Conservation (phyloP, 192 early-diverging fungal species). For the Diversispora epigaea region DNA sequence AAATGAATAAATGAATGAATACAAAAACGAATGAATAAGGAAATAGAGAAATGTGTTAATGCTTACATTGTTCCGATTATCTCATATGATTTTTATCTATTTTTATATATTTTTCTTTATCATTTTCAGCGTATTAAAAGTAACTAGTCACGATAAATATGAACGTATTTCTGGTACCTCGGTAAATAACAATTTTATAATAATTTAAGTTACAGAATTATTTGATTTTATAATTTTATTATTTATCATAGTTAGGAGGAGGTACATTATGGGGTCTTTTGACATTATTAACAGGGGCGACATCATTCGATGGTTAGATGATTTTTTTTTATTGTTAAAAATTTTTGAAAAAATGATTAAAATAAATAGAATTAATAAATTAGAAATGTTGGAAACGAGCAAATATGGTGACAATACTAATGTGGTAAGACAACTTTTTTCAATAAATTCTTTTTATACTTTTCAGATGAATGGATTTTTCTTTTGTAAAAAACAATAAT, state of each 20-base stretch:
- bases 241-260: constrained; percentile 70
- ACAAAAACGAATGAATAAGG: too few relatives aligned
- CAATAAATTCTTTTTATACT: constrained; percentile 52
- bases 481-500: too few relatives aligned
- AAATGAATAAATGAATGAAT: too few relatives aligned
- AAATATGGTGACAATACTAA: constrained; percentile 90
- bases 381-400: constrained; percentile 80
- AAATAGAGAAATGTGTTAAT: too few relatives aligned
- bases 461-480: not conserved
- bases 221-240: constrained; percentile 3
- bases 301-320: constrained; percentile 77
- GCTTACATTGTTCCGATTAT: not conserved
- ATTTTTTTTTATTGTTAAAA: not conserved
- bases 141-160: constrained; percentile 80
- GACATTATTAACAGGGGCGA: constrained; percentile 82
- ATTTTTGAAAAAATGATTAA: not conserved
- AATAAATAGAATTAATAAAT: not conserved
- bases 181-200: constrained; percentile 35
- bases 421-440: constrained; percentile 44
- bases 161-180: constrained; percentile 88
- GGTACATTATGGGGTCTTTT: constrained; percentile 96
- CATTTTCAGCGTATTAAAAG: constrained; percentile 77
- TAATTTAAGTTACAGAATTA: not conserved
- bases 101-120: not conserved
- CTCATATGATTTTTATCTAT: not conserved